Percentiles rank a stretch among this genome's conserved stretches.
Evolutionary conservation across 2,329 filamentous ascomycete species (phyloP).

Genomic region (Botrytis galanthina): DNA sequence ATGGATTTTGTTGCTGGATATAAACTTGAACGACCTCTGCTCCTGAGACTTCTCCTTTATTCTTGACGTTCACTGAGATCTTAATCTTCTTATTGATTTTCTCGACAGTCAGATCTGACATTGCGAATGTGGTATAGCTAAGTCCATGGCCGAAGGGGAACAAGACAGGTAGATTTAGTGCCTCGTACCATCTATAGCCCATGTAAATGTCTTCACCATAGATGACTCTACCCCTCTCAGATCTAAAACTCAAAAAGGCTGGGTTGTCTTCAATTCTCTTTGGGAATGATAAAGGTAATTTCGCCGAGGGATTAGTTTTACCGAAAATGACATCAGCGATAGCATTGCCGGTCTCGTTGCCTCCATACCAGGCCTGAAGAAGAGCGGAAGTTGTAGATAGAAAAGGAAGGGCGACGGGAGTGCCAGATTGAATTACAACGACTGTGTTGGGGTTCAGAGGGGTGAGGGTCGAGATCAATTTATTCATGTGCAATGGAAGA

Average conservation of each 20-base stretch:
- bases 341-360: conserved; percentile 81
- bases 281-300: conserved; percentile 73
- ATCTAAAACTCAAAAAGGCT: conserved; percentile 70
- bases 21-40: conserved; percentile 60
- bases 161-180: conserved; percentile 59
- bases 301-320: conserved; percentile 63
- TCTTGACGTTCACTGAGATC: conserved; percentile 38
- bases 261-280: conserved; percentile 67
- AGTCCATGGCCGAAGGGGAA: conserved; percentile 80
- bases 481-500: conserved; percentile 34
- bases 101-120: neutral
- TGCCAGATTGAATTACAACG: conserved; percentile 75
- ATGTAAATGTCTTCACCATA: conserved; percentile 82
- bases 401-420: conserved; percentile 73
- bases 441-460: conserved; percentile 61
- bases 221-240: conserved; percentile 67
- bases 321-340: conserved; percentile 72
- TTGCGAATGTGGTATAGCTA: conserved; percentile 68
- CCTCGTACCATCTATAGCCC: conserved; percentile 79
- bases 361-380: conserved; percentile 79
- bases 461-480: conserved; percentile 50
- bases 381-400: conserved; percentile 53
- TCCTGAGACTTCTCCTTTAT: conserved; percentile 55
- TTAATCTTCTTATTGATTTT: neutral
- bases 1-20: conserved; percentile 52